phyloP scores from a whole-genome alignment of 495 filamentous ascomycete genomes.

The Paragyromitra xinjiangensis region DNA sequence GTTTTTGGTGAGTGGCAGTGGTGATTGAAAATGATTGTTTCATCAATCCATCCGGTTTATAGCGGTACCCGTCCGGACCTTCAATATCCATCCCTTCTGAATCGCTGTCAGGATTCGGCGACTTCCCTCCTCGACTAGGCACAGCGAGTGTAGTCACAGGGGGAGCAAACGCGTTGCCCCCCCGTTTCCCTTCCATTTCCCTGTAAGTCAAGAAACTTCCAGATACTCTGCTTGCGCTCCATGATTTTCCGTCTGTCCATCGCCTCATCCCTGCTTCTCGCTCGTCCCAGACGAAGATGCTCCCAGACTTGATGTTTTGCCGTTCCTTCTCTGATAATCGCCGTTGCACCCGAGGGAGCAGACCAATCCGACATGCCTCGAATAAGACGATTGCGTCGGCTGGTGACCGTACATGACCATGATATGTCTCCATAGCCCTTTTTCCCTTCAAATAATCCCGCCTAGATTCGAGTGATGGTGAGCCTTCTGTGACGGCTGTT shows the following conservation, averaged over 20 bases:
- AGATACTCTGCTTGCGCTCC: slow-evolving; percentile 96
- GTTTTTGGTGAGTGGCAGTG: slow-evolving; percentile 84
- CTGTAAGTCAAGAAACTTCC: slow-evolving; percentile 97
- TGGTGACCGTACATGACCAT: slow-evolving; percentile 89
- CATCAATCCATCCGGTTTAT: slow-evolving; percentile 96
- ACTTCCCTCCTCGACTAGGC: slow-evolving; percentile 70
- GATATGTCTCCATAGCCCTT: slow-evolving; percentile 86
- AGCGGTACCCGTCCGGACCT: slow-evolving; percentile 93
- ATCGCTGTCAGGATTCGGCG: slow-evolving; percentile 83
- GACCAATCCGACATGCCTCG: slow-evolving; percentile 90
- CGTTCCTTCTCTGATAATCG: slow-evolving; percentile 96
- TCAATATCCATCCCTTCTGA: slow-evolving; percentile 82
- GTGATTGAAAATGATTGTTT: slow-evolving; percentile 99
- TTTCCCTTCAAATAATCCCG: slow-evolving; percentile 28
- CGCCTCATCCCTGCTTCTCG: slow-evolving; percentile 96
- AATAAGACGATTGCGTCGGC: slow-evolving; percentile 96
- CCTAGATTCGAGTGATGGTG: slow-evolving; percentile 12
- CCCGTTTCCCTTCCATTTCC: slow-evolving; percentile 98
- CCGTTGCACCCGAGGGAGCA: slow-evolving; percentile 90
- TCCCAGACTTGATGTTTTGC: slow-evolving; percentile 91
- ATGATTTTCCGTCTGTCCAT: slow-evolving; percentile 99
- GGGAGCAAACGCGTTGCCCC: slow-evolving; percentile 69
- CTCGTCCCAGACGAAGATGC: slow-evolving; percentile 99
- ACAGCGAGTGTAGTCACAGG: slow-evolving; percentile 62
- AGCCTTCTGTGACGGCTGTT: not conserved